Base-by-base conservation (phyloP, 345 rosid genomes). In the Anacardium occidentale region DNA sequence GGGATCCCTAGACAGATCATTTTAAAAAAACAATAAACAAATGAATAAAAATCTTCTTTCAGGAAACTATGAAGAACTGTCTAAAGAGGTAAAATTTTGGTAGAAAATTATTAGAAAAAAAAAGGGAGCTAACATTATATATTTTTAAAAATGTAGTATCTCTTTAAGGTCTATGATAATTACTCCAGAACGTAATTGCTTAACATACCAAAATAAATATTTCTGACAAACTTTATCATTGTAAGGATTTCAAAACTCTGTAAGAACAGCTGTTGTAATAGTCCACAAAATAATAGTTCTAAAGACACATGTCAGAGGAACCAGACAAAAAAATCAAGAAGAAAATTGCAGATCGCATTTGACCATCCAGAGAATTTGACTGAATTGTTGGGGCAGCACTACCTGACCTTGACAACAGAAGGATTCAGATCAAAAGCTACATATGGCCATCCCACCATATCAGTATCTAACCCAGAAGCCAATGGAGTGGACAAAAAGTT, bases 381-480 rank as follows among this genome's bases (percentile, higher is more conserved):
- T 37, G 42, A 37, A 37, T 37, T 5, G 42, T 37, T 7, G 42
- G 7, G 42, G 42, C 70, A 56, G n/a, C 10, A 18, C 32, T 12
- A 64, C 75, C 82, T 63, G 56, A 94, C 98, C 97, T 90, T 88
- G 37, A 92, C 98, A 47, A 92, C 97, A 56, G 98, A 74, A 68
- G 91, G 97, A 77, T 94, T 85, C 72, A 94, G 87, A 83, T 94
- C 98, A 85, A 94, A 94, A 70, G 95, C 97, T 74, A 94, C 79
- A 71, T 83, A 94, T 80, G 91, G 93, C 91, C 86, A 85, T 74
- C 95, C 97, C 50, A 79, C 84, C 64, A 67, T 60, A 53, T 81
- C 85, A 4, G 82, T 79, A 59, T 90, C 97, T 63, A 72, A 69
- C 71, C 91, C 96, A 71, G 97, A 79, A 73, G 85, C 88, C 78